Percentiles rank a stretch among this genome's conserved stretches.
Evolutionary conservation across 352 stramenopile genomes (phyloP).

Genomic region (Phytophthora megakarya): DNA sequence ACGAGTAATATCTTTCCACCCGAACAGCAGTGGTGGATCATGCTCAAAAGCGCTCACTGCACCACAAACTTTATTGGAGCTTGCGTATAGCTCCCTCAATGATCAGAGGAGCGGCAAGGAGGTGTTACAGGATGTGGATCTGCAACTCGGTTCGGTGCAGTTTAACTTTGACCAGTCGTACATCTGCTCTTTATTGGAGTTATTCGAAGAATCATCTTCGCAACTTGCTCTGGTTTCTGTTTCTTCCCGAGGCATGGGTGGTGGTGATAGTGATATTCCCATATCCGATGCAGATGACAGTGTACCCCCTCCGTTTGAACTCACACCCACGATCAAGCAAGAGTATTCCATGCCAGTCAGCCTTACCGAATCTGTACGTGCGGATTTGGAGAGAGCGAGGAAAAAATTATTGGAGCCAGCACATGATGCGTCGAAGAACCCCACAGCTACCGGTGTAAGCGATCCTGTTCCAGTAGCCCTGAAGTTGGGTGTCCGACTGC

Average conservation of each 20-base stretch:
- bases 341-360: conserved; percentile 76
- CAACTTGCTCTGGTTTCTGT: conserved; percentile 45
- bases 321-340: conserved; percentile 62
- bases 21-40: conserved; percentile 18
- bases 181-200: conserved; percentile 72
- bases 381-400: conserved; percentile 80
- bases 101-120: conserved; percentile 66
- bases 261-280: conserved; percentile 16
- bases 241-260: conserved; percentile 24
- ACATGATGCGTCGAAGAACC: conserved; percentile 6
- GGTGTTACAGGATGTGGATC: conserved; percentile 58
- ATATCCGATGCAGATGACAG: conserved; percentile 27
- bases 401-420: conserved; percentile 56
- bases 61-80: conserved; percentile 65
- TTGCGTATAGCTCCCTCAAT: conserved; percentile 62
- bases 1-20: conserved; percentile 69
- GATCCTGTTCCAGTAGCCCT: conserved; percentile 23
- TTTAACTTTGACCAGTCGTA: conserved; percentile 88
- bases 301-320: conserved; percentile 57
- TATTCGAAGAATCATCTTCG: conserved; percentile 72
- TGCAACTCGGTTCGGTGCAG: conserved; percentile 78
- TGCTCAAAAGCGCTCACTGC: conserved; percentile 19
- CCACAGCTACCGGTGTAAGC: conserved; percentile 1
- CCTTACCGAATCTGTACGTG: conserved; percentile 80
- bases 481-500: conserved; percentile 57